Evolutionary conservation across 768 basidiomycete species (phyloP).

Genomic region (Cyclocybe cylindracea): DNA sequence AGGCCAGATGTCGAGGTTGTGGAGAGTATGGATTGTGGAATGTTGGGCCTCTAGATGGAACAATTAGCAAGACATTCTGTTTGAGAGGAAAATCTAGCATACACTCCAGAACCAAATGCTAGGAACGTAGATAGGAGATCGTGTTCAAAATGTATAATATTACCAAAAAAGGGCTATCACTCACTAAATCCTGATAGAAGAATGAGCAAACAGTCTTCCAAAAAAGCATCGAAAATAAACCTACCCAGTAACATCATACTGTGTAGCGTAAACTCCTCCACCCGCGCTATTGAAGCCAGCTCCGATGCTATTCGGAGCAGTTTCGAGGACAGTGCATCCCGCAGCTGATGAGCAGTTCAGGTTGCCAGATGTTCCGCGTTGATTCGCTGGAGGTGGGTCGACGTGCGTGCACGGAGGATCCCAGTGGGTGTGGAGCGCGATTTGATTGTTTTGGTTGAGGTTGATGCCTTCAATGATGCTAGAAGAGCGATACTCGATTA

Average conservation of each 20-base stretch:
- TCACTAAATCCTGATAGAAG: conserved; percentile 14
- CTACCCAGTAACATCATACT: conserved; percentile 58
- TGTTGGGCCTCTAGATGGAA: conserved; percentile 31
- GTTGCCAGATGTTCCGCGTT: conserved; percentile 30
- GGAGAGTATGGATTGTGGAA: conserved; percentile 35
- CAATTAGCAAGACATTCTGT: conserved; percentile 16
- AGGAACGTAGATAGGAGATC: background rate
- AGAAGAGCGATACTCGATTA: background rate
- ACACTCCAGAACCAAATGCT: conserved; percentile 54
- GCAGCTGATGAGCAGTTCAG: conserved; percentile 30
- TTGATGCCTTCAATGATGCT: conserved; percentile 65
- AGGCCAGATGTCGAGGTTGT: conserved; percentile 31
- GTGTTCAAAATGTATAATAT: background rate
- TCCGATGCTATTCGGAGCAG: conserved; percentile 47
- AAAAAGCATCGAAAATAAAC: conserved; percentile 3
- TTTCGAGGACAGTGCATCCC: conserved; percentile 48
- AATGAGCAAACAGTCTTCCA: background rate
- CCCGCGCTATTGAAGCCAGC: conserved; percentile 47
- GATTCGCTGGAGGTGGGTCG: conserved; percentile 18
- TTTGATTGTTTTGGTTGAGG: conserved; percentile 48
- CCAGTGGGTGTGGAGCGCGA: conserved; percentile 50
- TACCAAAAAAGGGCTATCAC: conserved; percentile 1
- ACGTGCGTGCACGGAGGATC: conserved; percentile 34
- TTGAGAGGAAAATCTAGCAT: conserved; percentile 13
- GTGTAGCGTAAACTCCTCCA: conserved; percentile 63